phyloP scores from a whole-genome alignment of 1,284 basidiomycete genomes.

The Ganoderma sinense region DNA sequence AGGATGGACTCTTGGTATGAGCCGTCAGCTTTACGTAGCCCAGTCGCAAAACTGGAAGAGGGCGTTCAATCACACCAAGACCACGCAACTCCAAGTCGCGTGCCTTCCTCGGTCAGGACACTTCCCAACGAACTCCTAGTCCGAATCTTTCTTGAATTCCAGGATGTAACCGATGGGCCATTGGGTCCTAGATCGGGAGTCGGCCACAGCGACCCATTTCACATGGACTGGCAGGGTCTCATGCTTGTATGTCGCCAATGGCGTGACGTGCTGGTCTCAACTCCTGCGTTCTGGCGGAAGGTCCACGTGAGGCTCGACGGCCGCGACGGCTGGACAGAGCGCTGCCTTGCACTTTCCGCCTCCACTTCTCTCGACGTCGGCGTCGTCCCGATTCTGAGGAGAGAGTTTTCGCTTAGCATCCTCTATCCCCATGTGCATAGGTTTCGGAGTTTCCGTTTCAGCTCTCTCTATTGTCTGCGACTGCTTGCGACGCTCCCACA shows the following conservation, averaged over 20 bases:
- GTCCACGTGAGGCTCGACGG: background rate
- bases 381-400: background rate
- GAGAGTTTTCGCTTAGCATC: background rate
- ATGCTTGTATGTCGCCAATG: constrained; percentile 18
- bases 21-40: too few relatives aligned
- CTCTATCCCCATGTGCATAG: background rate
- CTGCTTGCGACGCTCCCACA: background rate
- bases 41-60: background rate
- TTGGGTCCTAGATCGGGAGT: background rate
- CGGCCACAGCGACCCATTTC: background rate
- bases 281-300: constrained; percentile 10
- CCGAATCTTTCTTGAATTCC: background rate
- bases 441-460: background rate
- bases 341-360: background rate
- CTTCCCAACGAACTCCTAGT: background rate
- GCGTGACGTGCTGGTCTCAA: background rate
- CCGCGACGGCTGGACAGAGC: background rate
- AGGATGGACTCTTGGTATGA: too few relatives aligned
- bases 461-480: background rate
- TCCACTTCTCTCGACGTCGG: background rate
- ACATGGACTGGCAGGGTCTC: background rate
- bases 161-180: background rate
- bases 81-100: too few relatives aligned
- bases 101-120: too few relatives aligned
- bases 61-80: background rate